Base-by-base conservation (phyloP, 225 moss, liverwort and hornwort genomes). In the Pseudoscleropodium purum region DNA sequence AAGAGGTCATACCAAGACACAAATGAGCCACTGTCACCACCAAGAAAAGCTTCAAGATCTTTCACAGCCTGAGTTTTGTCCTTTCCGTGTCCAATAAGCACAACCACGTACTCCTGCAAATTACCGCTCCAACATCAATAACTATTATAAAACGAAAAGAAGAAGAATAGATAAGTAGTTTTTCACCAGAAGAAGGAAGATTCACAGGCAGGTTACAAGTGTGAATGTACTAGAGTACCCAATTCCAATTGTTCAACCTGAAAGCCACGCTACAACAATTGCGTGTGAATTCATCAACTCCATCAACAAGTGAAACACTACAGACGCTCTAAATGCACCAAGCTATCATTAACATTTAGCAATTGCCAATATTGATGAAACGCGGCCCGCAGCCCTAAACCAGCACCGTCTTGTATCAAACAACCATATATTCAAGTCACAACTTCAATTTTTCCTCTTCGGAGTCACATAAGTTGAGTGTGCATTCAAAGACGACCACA, bases 21-120 rank as follows among this genome's bases (percentile, higher is more conserved):
- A 87, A 97, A 97, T 63, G 95, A 94, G 81, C 88, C 91, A 87
- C 96, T 96, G 85, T 96, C 95, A 81, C 94, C 94, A 65, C 97
- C 97, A 90, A 97, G 93, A 86, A 96, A 97, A 54, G 97, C 97
- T 94, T 97, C 97, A 84, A 97, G 93, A 88, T 97, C 95, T 90
- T 90, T 94, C 39, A 95, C 91, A 85, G 97, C 97, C 85, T 95
- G 96, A 79, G 92, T n/a, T 82, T 92, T 94, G 74, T 94, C 95
- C 90, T 96, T 97, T 79, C 97, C 97, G 75, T 97, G 96, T 78
- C 95, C 95, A 83, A 97, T 92, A 57, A 97, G 94, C 84, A 97
- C 97, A 90, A 97, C 95, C 83, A 97, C 95, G 51, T 97, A 96
- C 78, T 97, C 96, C 97, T 97, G 92, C 88, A 92, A 51, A 85